Conservation (phyloP, 257 asterid species). For the Leonotis leonurus region DNA sequence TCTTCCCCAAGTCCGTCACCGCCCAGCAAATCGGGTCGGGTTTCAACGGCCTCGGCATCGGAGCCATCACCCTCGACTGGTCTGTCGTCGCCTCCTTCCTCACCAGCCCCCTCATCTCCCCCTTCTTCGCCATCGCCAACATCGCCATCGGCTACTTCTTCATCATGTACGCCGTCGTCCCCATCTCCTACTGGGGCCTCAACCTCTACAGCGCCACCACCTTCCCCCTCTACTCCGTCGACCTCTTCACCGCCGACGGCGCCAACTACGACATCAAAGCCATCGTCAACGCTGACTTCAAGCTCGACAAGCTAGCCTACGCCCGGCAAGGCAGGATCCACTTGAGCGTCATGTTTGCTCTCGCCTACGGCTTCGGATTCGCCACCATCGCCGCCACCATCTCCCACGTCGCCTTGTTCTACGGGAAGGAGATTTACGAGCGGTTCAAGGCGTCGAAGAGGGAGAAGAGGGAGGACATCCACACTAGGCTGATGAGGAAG, state of each 20-base stretch:
- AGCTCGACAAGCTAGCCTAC: slow-evolving; percentile 44
- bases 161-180: slow-evolving; percentile 49
- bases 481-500: slow-evolving; percentile 53
- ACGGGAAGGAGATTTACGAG: slow-evolving; percentile 67
- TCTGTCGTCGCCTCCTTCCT: slow-evolving; percentile 57
- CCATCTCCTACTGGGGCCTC: slow-evolving; percentile 68
- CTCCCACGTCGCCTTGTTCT: slow-evolving; percentile 57
- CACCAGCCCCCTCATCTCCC: slow-evolving; percentile 66
- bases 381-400: slow-evolving; percentile 75
- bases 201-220: slow-evolving; percentile 49
- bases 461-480: slow-evolving; percentile 57
- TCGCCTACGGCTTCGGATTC: slow-evolving; percentile 71
- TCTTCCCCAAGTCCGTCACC: slow-evolving; percentile 59
- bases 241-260: slow-evolving; percentile 50
- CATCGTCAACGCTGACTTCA: slow-evolving; percentile 42
- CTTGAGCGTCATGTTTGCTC: slow-evolving; percentile 56
- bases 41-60: slow-evolving; percentile 53
- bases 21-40: slow-evolving; percentile 85
- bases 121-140: slow-evolving; percentile 73
- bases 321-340: slow-evolving; percentile 47
- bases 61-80: slow-evolving; percentile 73
- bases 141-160: slow-evolving; percentile 48
- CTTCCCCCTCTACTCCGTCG: slow-evolving; percentile 51
- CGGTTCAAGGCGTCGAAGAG: slow-evolving; percentile 48
- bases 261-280: slow-evolving; percentile 36